phyloP scores from a whole-genome alignment of 2,329 filamentous ascomycete species.

The Exophiala sp. region DNA sequence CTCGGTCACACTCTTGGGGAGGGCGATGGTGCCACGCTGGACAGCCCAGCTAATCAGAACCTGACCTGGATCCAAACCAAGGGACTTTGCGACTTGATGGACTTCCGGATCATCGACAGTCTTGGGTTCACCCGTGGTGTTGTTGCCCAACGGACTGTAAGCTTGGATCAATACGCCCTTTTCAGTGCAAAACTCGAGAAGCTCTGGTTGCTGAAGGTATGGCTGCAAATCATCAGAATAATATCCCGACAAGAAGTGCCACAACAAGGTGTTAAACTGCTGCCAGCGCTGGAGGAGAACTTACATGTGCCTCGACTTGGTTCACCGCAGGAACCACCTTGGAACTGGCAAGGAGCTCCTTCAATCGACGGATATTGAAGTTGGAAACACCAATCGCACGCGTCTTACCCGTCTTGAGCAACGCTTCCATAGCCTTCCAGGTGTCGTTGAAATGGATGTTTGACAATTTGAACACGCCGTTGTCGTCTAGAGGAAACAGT shows the following conservation, averaged over 20 bases:
- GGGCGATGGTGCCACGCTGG: slow-evolving; percentile 51
- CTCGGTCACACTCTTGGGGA: slow-evolving; percentile 55
- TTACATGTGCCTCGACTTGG: slow-evolving; percentile 50
- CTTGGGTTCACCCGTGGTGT: slow-evolving; percentile 59
- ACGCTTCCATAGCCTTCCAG: slow-evolving; percentile 49
- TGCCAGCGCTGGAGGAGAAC: too few relatives aligned
- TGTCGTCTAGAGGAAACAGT: slow-evolving; percentile 44
- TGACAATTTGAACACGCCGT: slow-evolving; percentile 31
- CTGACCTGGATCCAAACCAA: slow-evolving; percentile 56
- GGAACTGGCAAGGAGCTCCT: slow-evolving; percentile 43
- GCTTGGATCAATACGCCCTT: slow-evolving; percentile 61
- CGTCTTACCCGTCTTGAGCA: slow-evolving; percentile 40
- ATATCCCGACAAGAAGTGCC: too few relatives aligned
- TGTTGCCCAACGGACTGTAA: slow-evolving; percentile 63
- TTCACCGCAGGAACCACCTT: slow-evolving; percentile 46
- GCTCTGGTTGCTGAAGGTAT: slow-evolving; percentile 59
- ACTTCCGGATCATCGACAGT: slow-evolving; percentile 61
- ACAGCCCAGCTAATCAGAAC: slow-evolving; percentile 55
- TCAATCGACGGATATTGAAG: slow-evolving; percentile 47
- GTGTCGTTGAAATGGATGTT: slow-evolving; percentile 32
- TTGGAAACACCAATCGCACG: slow-evolving; percentile 53
- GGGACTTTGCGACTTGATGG: slow-evolving; percentile 62
- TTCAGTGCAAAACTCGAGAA: slow-evolving; percentile 55
- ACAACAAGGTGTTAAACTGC: too few relatives aligned
- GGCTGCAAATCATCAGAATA: slow-evolving; percentile 45